A percentile compares a stretch with the other conserved stretches of the same genome.
Evolutionary conservation across 78 protist species (phyloP).

Genomic region (Polysphondylium violaceum): DNA sequence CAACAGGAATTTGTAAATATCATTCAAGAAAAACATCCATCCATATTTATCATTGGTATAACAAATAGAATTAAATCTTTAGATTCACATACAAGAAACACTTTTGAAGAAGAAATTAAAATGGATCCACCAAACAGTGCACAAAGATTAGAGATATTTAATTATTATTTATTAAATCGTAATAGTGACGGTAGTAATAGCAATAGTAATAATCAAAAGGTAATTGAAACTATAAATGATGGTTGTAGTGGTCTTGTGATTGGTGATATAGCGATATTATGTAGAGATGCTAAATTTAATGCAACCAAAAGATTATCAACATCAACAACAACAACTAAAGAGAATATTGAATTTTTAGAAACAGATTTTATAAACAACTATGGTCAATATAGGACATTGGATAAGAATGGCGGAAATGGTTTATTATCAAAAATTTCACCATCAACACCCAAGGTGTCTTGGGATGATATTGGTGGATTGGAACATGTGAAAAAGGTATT

Average conservation of each 20-base stretch:
- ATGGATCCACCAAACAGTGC: constrained; percentile 32
- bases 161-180: neutral
- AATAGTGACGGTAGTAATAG: neutral
- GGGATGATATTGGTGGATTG: constrained; percentile 99
- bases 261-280: constrained; percentile 46
- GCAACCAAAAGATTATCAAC: constrained; percentile 20
- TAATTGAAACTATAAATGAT: constrained; percentile 26
- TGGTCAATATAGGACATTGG: constrained; percentile 9
- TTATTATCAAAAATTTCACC: constrained; percentile 33
- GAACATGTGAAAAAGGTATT: constrained; percentile 94
- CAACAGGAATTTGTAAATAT: constrained; percentile 1
- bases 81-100: neutral
- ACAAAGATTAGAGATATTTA: constrained; percentile 52
- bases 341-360: neutral
- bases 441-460: constrained; percentile 96
- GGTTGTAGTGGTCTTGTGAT: constrained; percentile 57
- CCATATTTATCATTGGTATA: constrained; percentile 48
- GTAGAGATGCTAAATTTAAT: constrained; percentile 49
- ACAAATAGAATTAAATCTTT: constrained; percentile 11
- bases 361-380: constrained; percentile 1
- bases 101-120: constrained; percentile 52
- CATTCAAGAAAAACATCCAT: neutral
- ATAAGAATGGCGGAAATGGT: no score
- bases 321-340: no score
- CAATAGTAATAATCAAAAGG: neutral